Conservation (phyloP, 2,329 filamentous ascomycete species). For the Triangularia verruculosa region DNA sequence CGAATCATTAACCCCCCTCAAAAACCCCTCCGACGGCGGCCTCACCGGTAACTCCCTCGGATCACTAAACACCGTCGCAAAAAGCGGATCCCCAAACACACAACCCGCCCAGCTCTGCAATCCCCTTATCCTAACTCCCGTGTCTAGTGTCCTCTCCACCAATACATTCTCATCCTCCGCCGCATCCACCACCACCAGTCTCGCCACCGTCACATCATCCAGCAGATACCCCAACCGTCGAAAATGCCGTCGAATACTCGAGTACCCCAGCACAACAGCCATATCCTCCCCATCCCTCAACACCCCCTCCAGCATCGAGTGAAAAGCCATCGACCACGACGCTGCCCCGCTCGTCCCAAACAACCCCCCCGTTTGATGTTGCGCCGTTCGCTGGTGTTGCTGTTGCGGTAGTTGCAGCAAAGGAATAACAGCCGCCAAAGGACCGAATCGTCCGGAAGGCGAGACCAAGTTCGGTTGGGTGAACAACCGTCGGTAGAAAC, state of each 20-base stretch:
- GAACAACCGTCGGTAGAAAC: slow-evolving; percentile 42
- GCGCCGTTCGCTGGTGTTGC: not conserved
- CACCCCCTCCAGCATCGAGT: slow-evolving; percentile 52
- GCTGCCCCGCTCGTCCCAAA: slow-evolving; percentile 29
- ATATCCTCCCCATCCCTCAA: slow-evolving; percentile 60
- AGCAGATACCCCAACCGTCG: slow-evolving; percentile 47
- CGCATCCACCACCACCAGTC: slow-evolving; percentile 54
- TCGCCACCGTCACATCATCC: slow-evolving; percentile 49
- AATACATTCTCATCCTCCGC: slow-evolving; percentile 50
- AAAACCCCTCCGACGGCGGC: slow-evolving; percentile 4
- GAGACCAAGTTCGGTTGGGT: slow-evolving; percentile 39
- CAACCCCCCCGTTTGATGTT: slow-evolving; percentile 13
- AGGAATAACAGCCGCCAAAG: slow-evolving; percentile 38
- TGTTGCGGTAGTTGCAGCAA: slow-evolving; percentile 2
- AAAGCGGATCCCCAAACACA: slow-evolving; percentile 58
- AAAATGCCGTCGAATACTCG: slow-evolving; percentile 52
- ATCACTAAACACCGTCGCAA: slow-evolving; percentile 49
- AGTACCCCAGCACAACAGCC: slow-evolving; percentile 56
- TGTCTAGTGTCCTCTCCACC: slow-evolving; percentile 31
- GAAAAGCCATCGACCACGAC: slow-evolving; percentile 57
- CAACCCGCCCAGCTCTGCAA: slow-evolving; percentile 58
- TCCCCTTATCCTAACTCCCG: slow-evolving; percentile 41
- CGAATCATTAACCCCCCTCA: slow-evolving; percentile 16
- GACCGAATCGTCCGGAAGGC: slow-evolving; percentile 49
- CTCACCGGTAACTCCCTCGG: slow-evolving; percentile 28